Evolutionary conservation across 164 flowering plant species (phyloP).

Genomic region (Echeveria elegans): DNA sequence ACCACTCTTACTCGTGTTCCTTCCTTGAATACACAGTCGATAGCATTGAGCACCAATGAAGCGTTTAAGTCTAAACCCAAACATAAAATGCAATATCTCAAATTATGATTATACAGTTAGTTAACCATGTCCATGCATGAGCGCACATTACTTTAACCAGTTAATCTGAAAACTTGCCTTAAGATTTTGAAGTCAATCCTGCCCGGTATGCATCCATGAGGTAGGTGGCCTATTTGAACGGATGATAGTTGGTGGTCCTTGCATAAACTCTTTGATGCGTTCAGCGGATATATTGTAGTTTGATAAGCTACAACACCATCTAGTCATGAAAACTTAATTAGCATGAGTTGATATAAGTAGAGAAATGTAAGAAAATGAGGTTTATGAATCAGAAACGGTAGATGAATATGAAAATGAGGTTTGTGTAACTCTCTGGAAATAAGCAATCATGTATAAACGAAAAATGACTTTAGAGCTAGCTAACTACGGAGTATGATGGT

Average conservation of each 20-base stretch:
- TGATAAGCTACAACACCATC: slow-evolving; percentile 59
- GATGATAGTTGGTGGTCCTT: slow-evolving; percentile 50
- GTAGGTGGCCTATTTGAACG: slow-evolving; percentile 53
- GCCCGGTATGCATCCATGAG: slow-evolving; percentile 79
- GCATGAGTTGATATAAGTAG: too few species aligned
- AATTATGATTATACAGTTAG: too few species aligned
- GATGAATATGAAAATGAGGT: too few species aligned
- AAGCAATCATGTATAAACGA: too few species aligned
- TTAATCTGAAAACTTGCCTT: slow-evolving; percentile 29
- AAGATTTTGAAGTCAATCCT: slow-evolving; percentile 55
- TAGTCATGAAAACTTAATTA: slow-evolving; percentile 46
- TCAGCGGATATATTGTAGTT: slow-evolving; percentile 78
- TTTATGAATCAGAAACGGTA: too few species aligned
- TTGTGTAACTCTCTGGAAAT: too few species aligned
- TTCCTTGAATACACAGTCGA: slow-evolving; percentile 64
- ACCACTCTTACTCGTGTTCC: slow-evolving; percentile 78
- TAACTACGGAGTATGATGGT: too few species aligned
- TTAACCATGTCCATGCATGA: too few species aligned
- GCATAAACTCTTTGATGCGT: slow-evolving; percentile 75
- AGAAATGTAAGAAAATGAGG: too few species aligned
- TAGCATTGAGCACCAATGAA: slow-evolving; percentile 75
- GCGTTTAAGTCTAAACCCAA: slow-evolving; percentile 54
- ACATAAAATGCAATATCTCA: background rate
- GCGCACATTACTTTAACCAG: too few species aligned
- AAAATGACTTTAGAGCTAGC: too few species aligned